These are phyloP conservation scores for Chrysanthemum makinoi DNA, from an alignment of 129 eudicot species.

Conservation along the genomic window DNA sequence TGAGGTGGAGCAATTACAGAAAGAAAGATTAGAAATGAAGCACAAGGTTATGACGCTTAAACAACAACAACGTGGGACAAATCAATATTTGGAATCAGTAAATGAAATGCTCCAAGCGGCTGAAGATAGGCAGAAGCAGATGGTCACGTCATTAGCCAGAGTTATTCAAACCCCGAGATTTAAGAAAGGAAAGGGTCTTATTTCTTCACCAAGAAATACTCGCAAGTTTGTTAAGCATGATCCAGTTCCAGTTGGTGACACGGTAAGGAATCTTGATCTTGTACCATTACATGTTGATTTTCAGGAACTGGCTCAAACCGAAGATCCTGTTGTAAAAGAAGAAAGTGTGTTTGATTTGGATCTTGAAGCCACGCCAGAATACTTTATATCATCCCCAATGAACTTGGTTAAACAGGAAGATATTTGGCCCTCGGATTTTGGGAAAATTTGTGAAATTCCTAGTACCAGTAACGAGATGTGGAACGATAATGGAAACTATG, in stretches of 20 bases:
- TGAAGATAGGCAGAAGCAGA: conserved; percentile 76
- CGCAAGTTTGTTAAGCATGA: conserved; percentile 58
- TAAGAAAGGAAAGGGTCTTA: conserved; percentile 34
- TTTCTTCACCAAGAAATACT: conserved; percentile 43
- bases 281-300: conserved; percentile 19
- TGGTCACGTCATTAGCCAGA: conserved; percentile 79
- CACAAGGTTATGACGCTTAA: conserved; percentile 63
- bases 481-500: conserved; percentile 47
- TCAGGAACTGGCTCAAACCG: conserved; percentile 19
- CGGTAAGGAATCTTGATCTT: conserved; percentile 20
- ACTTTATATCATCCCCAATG: conserved; percentile 47
- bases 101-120: conserved; percentile 64
- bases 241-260: conserved; percentile 31
- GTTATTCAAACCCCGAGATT: conserved; percentile 57
- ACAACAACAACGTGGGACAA: conserved; percentile 61
- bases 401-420: conserved; percentile 53
- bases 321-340: conserved; percentile 34
- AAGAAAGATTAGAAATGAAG: conserved; percentile 66
- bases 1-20: conserved; percentile 57
- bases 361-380: conserved; percentile 29
- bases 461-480: conserved; percentile 46
- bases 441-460: conserved; percentile 45
- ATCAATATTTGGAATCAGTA: conserved; percentile 56
- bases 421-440: conserved; percentile 57
- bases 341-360: conserved; percentile 29